These are phyloP conservation scores for Kuraishia cidri DNA, from an alignment of 805 yeast species.

Conservation along the genomic window DNA sequence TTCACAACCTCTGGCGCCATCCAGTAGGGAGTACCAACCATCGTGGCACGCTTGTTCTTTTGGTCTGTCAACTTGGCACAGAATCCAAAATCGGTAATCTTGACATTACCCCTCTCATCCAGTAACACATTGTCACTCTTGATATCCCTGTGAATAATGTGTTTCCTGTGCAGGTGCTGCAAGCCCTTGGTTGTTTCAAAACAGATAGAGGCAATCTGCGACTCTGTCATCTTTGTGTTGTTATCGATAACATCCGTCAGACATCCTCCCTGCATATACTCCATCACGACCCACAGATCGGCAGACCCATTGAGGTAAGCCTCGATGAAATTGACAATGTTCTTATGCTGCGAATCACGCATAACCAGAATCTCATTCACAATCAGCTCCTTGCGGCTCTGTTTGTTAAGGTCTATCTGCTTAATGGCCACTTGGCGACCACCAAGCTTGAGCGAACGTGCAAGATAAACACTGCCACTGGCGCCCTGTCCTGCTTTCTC, in stretches of 20 bases:
- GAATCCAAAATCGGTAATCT: constrained; percentile 76
- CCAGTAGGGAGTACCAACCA: constrained; percentile 90
- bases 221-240: constrained; percentile 77
- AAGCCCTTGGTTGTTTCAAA: constrained; percentile 85
- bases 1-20: constrained; percentile 86
- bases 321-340: constrained; percentile 91
- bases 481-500: constrained; percentile 98
- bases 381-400: constrained; percentile 91
- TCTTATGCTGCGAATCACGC: constrained; percentile 84
- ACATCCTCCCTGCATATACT: constrained; percentile 98
- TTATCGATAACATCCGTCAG: constrained; percentile 93
- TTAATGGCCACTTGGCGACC: constrained; percentile 84
- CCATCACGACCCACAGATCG: constrained; percentile 96
- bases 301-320: constrained; percentile 61
- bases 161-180: constrained; percentile 80
- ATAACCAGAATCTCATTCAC: constrained; percentile 93
- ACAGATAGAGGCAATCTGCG: constrained; percentile 92
- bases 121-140: constrained; percentile 89
- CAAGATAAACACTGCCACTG: constrained; percentile 88
- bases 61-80: constrained; percentile 75
- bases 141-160: constrained; percentile 93
- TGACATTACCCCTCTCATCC: constrained; percentile 79
- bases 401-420: constrained; percentile 91
- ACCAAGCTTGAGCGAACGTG: constrained; percentile 45
- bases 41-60: constrained; percentile 67